Evolutionary conservation across 805 yeast genomes (phyloP), one percentile per base, ranked within the genome.

Genomic region (Candida peoriensis): DNA sequence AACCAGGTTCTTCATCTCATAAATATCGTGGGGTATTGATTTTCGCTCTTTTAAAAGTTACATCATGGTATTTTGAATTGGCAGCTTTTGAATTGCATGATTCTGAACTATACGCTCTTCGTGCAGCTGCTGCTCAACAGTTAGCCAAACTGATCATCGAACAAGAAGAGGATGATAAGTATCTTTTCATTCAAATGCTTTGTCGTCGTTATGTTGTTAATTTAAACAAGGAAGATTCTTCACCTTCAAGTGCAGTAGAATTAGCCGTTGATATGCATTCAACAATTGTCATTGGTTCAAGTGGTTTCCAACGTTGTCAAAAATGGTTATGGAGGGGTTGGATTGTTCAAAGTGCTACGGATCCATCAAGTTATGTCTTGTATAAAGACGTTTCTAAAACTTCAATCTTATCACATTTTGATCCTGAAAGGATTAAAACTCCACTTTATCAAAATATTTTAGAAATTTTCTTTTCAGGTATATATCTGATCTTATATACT

Each of bases 271-370:
- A 87, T 52, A 74, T 78, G 74, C 95, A 87, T 47, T 74, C 83
- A 9, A 78, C 89, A 8, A 68, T 71, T 16, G 79, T 86, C 13
- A 84, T 88, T 47, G 79, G 87, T 2, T 76, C 94, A 0, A 64
- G 81, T 8, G 96, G 95, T 0, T 87, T 76, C 56, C 95, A 87
- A 58, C 64, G 95, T 35, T 85, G 95, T 61, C 71, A 86, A 50
- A 77, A 80, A 46, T 87, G 95, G 95, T 58, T 87, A 32, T 87
- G 96, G 96, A 66, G 89, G 37, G 96, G 96, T 20, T 85, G 95
- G 95, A 83, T 87, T 42, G 70, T 83, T 33, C 95, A 86, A 58
- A 73, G 81, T 16, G 74, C 78, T 10, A 57, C 55, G 11, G 86
- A 85, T 52, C 85, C 93, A 6, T 69, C 73, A 17, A 76, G 78